Evolutionary conservation across 2,329 filamentous ascomycete species (phyloP), one percentile per base, ranked within the genome.

Genomic region (Pseudogymnoascus sp.): DNA sequence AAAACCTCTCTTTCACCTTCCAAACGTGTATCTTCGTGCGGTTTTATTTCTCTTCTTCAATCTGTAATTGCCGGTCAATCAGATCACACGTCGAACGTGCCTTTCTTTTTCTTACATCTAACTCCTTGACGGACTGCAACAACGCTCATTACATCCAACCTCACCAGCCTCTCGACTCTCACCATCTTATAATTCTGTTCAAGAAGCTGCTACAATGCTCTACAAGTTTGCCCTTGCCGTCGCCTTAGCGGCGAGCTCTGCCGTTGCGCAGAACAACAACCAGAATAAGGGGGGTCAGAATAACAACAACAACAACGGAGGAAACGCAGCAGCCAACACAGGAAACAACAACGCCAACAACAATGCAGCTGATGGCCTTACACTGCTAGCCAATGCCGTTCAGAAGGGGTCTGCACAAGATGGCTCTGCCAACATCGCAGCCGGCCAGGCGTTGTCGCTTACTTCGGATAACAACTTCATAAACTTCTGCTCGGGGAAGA

Each of bases 391-490:
- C 21, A 65, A 69, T 63, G 69, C 68, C 14, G 62, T 73, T 60
- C 71, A 73, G 38, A 70, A 62, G 10, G 71, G 70, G n/a, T 73
- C 71, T 28, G 67, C 68, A 50, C 60, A 63, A 7, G 68, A 71
- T 65, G 72, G 72, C 36, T 68, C 64, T 23, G 38, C 64, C 7
- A 65, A 68, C 25, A 67, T 69, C 62, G 67, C 67, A 31, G 68
- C 59, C 60, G 68, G 67, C 7, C 71, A 73, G 64, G 67, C 70
- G 21, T 44, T 62, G 50, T 73, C 71, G 0, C 8, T 38, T 12
- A 73, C 68, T 4, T 73, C 72, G 0, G 61, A 66, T 25, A 73
- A 72, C 65, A 74, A 74, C 62, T 74, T 74, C 62, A 74, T 74
- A 67, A 73, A 74, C 63, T 64, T 66, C 53, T 74, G 72, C 56